Percentiles rank a stretch among this genome's conserved stretches.
These are phyloP conservation scores for Phalaenopsis equestris DNA, from an alignment of 106 monocot species.

Conservation along the genomic window DNA sequence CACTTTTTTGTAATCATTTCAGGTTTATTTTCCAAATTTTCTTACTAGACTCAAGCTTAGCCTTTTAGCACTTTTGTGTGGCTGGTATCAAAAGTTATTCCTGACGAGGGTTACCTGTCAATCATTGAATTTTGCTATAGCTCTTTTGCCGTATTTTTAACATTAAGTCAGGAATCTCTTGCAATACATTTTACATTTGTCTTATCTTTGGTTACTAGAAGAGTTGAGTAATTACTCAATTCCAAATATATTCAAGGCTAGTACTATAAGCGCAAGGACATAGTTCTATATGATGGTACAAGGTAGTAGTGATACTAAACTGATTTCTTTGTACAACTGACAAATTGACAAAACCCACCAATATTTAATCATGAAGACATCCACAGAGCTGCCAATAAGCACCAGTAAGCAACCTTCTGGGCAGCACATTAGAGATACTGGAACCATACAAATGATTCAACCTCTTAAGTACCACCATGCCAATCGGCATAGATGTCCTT, in stretches of 20 bases:
- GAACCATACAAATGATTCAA: not conserved
- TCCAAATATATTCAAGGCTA: not conserved
- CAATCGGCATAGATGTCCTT: not conserved
- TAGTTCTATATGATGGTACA: not conserved
- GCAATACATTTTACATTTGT: not conserved
- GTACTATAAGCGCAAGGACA: not conserved
- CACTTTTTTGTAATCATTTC: not conserved
- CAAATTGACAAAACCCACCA: not conserved
- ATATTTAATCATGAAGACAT: not conserved
- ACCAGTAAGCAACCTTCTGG: not conserved
- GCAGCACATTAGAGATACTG: not conserved
- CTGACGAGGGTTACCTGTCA: not conserved
- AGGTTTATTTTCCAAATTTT: not conserved
- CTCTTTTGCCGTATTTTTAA: not conserved
- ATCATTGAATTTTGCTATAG: not conserved
- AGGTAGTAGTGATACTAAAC: not conserved
- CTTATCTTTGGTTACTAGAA: not conserved
- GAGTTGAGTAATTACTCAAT: not conserved
- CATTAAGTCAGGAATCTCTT: not conserved
- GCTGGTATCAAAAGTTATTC: not conserved
- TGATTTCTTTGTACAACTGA: conserved; percentile 6
- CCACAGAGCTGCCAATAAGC: not conserved
- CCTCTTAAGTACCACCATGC: not conserved
- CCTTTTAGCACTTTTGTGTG: not conserved
- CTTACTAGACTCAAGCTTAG: no score